These are phyloP conservation scores for Avena eriantha DNA, from an alignment of 176 grass and related monocot genomes.

Conservation along the genomic window DNA sequence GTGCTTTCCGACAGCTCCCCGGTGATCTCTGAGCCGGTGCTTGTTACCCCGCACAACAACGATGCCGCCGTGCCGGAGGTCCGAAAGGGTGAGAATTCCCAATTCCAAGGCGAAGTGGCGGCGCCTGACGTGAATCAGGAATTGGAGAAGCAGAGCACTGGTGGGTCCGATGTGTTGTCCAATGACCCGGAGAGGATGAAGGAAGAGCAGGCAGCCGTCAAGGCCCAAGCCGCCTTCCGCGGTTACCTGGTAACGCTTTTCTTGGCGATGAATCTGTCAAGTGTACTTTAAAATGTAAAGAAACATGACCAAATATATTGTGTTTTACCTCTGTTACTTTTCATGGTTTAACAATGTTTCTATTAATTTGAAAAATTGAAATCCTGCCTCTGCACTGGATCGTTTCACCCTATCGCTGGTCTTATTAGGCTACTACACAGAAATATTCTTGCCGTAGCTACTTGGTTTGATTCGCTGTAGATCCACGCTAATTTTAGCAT, in stretches of 20 bases:
- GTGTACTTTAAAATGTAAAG: background rate
- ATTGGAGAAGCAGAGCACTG: slow-evolving; percentile 45
- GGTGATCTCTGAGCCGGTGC: slow-evolving; percentile 84
- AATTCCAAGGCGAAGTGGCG: slow-evolving; percentile 45
- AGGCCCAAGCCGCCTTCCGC: slow-evolving; percentile 83
- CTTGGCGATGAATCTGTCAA: background rate
- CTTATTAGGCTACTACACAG: background rate
- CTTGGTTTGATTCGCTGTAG: background rate
- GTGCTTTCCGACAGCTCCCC: slow-evolving; percentile 58
- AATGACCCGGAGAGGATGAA: slow-evolving; percentile 41
- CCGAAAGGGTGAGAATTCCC: slow-evolving; percentile 55
- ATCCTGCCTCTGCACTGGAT: background rate
- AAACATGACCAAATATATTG: background rate
- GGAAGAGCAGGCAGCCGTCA: slow-evolving; percentile 79
- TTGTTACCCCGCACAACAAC: slow-evolving; percentile 57
- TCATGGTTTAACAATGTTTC: background rate
- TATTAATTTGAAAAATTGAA: background rate
- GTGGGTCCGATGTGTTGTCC: slow-evolving; percentile 24
- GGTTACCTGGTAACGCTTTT: slow-evolving; percentile 76
- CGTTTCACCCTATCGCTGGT: background rate
- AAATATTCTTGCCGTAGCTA: background rate
- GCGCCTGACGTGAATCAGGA: slow-evolving; percentile 42
- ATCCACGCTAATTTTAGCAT: background rate
- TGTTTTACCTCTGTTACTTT: background rate
- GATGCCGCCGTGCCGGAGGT: slow-evolving; percentile 36